A percentile compares a stretch with the other conserved stretches of the same genome.
Conservation (phyloP, 148 eudicot genomes). For the Rhododendron simsii region DNA sequence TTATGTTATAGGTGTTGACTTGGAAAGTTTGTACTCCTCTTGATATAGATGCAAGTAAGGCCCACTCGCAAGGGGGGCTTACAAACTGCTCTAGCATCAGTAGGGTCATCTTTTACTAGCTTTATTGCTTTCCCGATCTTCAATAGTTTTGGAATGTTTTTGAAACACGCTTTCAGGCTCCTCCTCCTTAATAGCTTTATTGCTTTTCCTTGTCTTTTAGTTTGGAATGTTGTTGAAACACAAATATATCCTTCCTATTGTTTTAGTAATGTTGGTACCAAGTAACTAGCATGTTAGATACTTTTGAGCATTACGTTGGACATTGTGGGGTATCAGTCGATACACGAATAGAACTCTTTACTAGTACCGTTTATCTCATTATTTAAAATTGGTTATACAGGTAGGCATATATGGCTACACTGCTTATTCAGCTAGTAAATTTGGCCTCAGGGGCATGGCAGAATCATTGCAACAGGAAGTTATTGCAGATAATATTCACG, state of each 20-base stretch:
- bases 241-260: background rate
- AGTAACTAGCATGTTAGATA: background rate
- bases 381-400: conserved; percentile 23
- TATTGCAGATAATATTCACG: conserved; percentile 72
- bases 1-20: background rate
- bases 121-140: background rate
- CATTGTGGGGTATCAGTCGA: background rate
- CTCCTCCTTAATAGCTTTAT: background rate
- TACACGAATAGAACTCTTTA: background rate
- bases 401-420: conserved; percentile 94
- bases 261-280: background rate
- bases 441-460: conserved; percentile 88
- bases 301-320: background rate
- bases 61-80: background rate
- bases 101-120: background rate
- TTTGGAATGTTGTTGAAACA: background rate
- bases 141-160: background rate
- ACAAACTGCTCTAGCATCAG: background rate
- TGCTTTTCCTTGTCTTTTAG: background rate
- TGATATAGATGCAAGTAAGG: background rate
- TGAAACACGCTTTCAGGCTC: background rate
- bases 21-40: background rate
- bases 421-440: conserved; percentile 94
- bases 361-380: background rate
- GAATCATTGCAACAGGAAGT: conserved; percentile 94